phyloP scores from a whole-genome alignment of 2,329 filamentous ascomycete genomes.

The Cordyceps sp. region DNA sequence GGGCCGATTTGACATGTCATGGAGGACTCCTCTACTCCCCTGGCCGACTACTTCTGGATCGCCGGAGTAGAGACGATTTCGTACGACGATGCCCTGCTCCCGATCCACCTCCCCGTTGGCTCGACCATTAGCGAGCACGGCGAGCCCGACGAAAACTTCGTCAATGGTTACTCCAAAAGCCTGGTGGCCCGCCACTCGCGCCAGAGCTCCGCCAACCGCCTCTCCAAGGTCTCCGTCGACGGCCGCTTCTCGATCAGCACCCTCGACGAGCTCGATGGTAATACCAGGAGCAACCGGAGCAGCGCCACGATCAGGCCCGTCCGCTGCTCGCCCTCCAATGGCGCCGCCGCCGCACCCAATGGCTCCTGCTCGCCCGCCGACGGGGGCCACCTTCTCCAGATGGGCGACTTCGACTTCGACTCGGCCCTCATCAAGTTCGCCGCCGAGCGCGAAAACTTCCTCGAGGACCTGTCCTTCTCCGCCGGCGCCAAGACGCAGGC shows the following conservation, averaged over 20 bases:
- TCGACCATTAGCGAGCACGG: slow-evolving; percentile 47
- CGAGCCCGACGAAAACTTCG: slow-evolving; percentile 31
- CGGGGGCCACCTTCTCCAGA: slow-evolving; percentile 8
- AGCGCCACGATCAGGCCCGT: slow-evolving; percentile 44
- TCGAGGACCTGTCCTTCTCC: slow-evolving; percentile 80
- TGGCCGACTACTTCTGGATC: slow-evolving; percentile 65
- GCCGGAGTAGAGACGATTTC: slow-evolving; percentile 52
- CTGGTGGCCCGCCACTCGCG: slow-evolving; percentile 38
- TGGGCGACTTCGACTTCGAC: slow-evolving; percentile 77
- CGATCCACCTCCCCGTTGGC: slow-evolving; percentile 23
- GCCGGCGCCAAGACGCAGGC: slow-evolving; percentile 63
- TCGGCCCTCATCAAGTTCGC: slow-evolving; percentile 87
- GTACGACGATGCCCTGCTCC: slow-evolving; percentile 37
- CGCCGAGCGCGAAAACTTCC: slow-evolving; percentile 81
- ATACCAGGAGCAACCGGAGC: slow-evolving; percentile 46
- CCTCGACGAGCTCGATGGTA: slow-evolving; percentile 40
- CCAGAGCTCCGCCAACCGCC: slow-evolving; percentile 40
- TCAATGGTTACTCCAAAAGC: slow-evolving; percentile 10
- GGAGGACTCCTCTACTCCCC: slow-evolving; percentile 44
- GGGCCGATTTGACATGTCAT: slow-evolving; percentile 29
- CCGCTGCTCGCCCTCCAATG: slow-evolving; percentile 12
- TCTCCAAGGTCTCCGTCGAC: slow-evolving; percentile 36
- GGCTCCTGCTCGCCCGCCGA: slow-evolving; percentile 13
- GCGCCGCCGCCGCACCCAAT: slow-evolving; percentile 7
- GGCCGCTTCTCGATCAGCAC: slow-evolving; percentile 35